Conservation (phyloP, 2,329 filamentous ascomycete species). For the Fusarium sp. region DNA sequence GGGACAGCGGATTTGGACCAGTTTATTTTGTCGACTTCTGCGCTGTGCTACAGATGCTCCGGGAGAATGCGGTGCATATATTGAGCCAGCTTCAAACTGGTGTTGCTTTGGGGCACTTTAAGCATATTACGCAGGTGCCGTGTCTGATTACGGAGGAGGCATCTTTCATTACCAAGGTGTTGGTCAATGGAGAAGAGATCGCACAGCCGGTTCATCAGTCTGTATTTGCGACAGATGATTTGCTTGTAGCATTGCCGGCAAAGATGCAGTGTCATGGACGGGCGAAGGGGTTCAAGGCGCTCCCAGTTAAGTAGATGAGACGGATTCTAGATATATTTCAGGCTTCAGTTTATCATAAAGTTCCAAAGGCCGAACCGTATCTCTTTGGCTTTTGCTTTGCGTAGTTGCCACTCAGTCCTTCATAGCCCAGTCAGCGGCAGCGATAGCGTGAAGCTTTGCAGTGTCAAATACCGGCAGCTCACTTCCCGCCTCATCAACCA, state of each 20-base stretch:
- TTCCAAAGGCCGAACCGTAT: too few relatives aligned
- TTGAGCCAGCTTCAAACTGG: neutral
- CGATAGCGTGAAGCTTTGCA: constrained; percentile 31
- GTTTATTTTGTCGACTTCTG: neutral
- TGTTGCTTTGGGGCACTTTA: neutral
- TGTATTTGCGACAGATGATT: neutral
- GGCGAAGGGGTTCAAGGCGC: neutral
- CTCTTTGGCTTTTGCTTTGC: accelerated
- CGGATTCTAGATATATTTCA: accelerated
- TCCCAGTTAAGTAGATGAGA: neutral
- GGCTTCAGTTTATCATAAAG: neutral
- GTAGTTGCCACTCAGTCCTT: neutral
- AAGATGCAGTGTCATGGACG: neutral
- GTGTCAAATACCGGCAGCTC: constrained; percentile 39
- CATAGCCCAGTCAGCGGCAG: constrained; percentile 40
- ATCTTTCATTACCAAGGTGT: neutral
- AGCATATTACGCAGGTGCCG: neutral
- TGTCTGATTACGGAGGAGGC: neutral
- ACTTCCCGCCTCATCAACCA: constrained; percentile 18
- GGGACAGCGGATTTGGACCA: neutral
- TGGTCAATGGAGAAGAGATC: neutral
- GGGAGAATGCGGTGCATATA: neutral
- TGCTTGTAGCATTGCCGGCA: neutral
- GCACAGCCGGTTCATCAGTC: neutral
- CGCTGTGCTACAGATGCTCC: neutral